phyloP scores from a whole-genome alignment of 805 yeast genomes.

The Metschnikowia kunwiensis region DNA sequence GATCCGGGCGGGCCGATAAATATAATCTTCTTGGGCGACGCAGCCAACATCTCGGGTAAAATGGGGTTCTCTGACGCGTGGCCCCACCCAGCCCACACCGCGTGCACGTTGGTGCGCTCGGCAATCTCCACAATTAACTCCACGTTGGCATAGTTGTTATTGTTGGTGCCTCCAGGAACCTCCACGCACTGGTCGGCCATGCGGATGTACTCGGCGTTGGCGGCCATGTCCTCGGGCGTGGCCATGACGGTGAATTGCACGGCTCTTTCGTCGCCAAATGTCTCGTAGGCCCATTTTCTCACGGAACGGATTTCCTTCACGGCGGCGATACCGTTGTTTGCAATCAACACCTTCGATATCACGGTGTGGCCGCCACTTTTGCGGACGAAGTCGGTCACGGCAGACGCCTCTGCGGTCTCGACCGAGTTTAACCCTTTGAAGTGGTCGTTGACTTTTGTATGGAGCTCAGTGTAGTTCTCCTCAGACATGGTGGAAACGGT shows the following conservation, averaged over 20 bases:
- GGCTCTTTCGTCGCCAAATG: slow-evolving; percentile 94
- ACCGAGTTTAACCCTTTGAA: slow-evolving; percentile 82
- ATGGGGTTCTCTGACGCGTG: slow-evolving; percentile 99
- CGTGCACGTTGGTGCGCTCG: slow-evolving; percentile 93
- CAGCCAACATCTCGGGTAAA: slow-evolving; percentile 90
- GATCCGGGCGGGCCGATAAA: slow-evolving; percentile 99
- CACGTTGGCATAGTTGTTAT: slow-evolving; percentile 97
- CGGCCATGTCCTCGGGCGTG: slow-evolving; percentile 97
- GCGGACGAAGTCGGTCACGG: slow-evolving; percentile 79
- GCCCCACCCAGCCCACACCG: slow-evolving; percentile 99
- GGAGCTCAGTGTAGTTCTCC: slow-evolving; percentile 18
- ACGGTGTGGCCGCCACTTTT: slow-evolving; percentile 93
- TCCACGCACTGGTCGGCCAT: slow-evolving; percentile 99
- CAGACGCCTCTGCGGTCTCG: slow-evolving; percentile 71
- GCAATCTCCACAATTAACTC: slow-evolving; percentile 96
- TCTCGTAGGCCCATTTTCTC: slow-evolving; percentile 98
- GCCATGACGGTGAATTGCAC: slow-evolving; percentile 98
- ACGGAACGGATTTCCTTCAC: slow-evolving; percentile 97
- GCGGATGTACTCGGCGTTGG: slow-evolving; percentile 95
- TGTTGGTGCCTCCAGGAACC: slow-evolving; percentile 99
- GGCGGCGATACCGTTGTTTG: slow-evolving; percentile 99
- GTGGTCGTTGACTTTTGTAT: slow-evolving; percentile 55
- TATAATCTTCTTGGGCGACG: slow-evolving; percentile 84
- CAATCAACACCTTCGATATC: slow-evolving; percentile 81
- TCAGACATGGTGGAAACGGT: slow-evolving; percentile 16